Percentiles rank a stretch among this genome's conserved stretches.
Evolutionary conservation across 768 basidiomycete genomes (phyloP).

Genomic region (Antrodiella citrinella): DNA sequence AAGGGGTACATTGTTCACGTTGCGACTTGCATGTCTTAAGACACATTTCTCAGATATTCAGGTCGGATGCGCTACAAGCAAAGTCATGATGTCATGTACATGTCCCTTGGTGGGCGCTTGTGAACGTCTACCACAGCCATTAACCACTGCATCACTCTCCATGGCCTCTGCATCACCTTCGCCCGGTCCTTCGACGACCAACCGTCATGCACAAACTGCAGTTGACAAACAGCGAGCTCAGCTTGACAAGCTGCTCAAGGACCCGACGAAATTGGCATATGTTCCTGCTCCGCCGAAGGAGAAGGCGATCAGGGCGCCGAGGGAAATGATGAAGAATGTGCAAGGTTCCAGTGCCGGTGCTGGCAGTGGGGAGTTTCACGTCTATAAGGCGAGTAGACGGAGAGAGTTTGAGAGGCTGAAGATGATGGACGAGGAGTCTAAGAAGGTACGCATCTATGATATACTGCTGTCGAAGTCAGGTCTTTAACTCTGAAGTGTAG

Average conservation of each 20-base stretch:
- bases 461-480: constrained; percentile 5
- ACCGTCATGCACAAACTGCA: constrained; percentile 41
- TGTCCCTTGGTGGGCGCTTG: no score
- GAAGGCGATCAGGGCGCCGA: constrained; percentile 69
- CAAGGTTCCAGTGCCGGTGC: constrained; percentile 97
- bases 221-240: constrained; percentile 52
- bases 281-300: constrained; percentile 78
- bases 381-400: constrained; percentile 91
- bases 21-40: no score
- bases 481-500: constrained; percentile 30
- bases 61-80: no score
- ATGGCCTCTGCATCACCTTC: constrained; percentile 16
- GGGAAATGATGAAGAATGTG: constrained; percentile 99
- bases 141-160: background rate
- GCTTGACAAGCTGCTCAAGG: constrained; percentile 83
- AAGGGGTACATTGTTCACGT: no score
- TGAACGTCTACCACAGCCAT: background rate
- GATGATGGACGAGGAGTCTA: constrained; percentile 75
- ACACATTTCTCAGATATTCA: no score
- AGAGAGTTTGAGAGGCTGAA: constrained; percentile 94
- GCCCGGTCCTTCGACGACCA: constrained; percentile 9
- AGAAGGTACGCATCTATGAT: constrained; percentile 75
- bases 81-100: no score
- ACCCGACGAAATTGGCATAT: constrained; percentile 76
- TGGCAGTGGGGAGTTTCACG: constrained; percentile 96